These are phyloP conservation scores for Colletotrichum tropicale DNA, from an alignment of 2,329 filamentous ascomycete genomes.

Conservation along the genomic window DNA sequence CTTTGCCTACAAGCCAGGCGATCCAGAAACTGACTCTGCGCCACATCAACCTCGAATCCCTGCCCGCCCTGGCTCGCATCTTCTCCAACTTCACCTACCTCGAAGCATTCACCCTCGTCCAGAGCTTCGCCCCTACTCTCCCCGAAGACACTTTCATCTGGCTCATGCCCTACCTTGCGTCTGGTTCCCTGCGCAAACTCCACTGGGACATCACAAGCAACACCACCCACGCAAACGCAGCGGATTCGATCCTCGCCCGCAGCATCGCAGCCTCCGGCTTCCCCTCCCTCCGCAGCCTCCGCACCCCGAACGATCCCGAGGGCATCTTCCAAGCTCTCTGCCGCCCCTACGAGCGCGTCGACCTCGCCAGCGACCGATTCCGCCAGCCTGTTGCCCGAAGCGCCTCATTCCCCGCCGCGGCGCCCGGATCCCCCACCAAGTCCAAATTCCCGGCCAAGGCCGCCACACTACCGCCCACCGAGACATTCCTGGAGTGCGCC, in stretches of 20 bases:
- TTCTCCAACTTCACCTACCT: slow-evolving; percentile 59
- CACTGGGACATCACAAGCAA: slow-evolving; percentile 70
- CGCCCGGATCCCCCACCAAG: slow-evolving; percentile 28
- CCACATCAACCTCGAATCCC: slow-evolving; percentile 59
- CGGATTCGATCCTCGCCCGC: slow-evolving; percentile 67
- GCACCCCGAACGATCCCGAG: slow-evolving; percentile 72
- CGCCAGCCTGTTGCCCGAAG: slow-evolving; percentile 26
- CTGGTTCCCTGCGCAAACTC: slow-evolving; percentile 53
- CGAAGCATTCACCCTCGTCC: slow-evolving; percentile 57
- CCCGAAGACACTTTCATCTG: slow-evolving; percentile 61
- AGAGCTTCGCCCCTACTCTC: slow-evolving; percentile 59
- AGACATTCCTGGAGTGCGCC: slow-evolving; percentile 36
- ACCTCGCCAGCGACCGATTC: slow-evolving; percentile 55
- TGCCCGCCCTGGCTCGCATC: slow-evolving; percentile 63
- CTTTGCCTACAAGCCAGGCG: slow-evolving; percentile 46
- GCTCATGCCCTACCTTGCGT: slow-evolving; percentile 69
- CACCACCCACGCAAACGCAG: slow-evolving; percentile 45
- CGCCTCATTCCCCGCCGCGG: slow-evolving; percentile 20
- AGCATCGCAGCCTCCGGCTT: slow-evolving; percentile 68
- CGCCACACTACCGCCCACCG: slow-evolving; percentile 31
- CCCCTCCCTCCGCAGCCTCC: slow-evolving; percentile 62
- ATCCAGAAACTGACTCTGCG: slow-evolving; percentile 59
- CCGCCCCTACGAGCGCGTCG: slow-evolving; percentile 60
- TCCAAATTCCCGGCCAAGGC: slow-evolving; percentile 40
- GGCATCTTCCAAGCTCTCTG: slow-evolving; percentile 74